Percentiles rank a stretch among this genome's conserved stretches.
Conservation (phyloP, 1,139 yeast genomes). For the Kodamaea alishanica region DNA sequence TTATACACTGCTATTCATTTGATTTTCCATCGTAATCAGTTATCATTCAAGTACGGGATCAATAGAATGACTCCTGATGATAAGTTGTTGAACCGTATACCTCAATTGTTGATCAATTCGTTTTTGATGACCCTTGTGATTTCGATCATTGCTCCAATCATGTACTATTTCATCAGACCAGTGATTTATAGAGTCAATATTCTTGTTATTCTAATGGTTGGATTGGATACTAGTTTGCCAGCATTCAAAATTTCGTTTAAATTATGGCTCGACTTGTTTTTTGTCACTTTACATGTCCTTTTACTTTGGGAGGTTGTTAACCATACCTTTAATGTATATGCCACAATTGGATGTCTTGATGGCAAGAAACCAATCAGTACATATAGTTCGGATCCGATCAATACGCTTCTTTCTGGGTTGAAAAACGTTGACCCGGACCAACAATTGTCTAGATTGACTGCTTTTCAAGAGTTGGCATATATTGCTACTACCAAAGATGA, state of each 20-base stretch:
- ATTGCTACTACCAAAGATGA: slow-evolving; percentile 48
- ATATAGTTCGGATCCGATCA: slow-evolving; percentile 67
- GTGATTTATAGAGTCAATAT: slow-evolving; percentile 40
- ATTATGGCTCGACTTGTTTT: slow-evolving; percentile 33
- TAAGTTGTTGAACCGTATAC: slow-evolving; percentile 30
- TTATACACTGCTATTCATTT: slow-evolving; percentile 54
- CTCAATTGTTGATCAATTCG: slow-evolving; percentile 36
- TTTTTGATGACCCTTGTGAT: slow-evolving; percentile 30
- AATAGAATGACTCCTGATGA: slow-evolving; percentile 39
- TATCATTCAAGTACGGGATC: slow-evolving; percentile 49
- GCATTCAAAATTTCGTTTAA: slow-evolving; percentile 36
- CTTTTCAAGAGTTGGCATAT: slow-evolving; percentile 72
- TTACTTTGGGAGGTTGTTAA: slow-evolving; percentile 62
- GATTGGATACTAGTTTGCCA: slow-evolving; percentile 34
- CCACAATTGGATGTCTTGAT: slow-evolving; percentile 79
- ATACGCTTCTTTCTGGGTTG: slow-evolving; percentile 72
- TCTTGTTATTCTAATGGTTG: slow-evolving; percentile 24
- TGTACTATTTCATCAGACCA: slow-evolving; percentile 44
- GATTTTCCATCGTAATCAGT: slow-evolving; percentile 56
- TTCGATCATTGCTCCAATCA: slow-evolving; percentile 38
- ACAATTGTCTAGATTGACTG: slow-evolving; percentile 60
- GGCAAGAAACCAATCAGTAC: slow-evolving; percentile 68
- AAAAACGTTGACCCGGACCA: slow-evolving; percentile 42
- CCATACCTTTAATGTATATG: slow-evolving; percentile 64
- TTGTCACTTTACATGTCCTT: slow-evolving; percentile 38